These are phyloP conservation scores for Carallia brachiata DNA, from an alignment of 345 rosid genomes.

Conservation along the genomic window DNA sequence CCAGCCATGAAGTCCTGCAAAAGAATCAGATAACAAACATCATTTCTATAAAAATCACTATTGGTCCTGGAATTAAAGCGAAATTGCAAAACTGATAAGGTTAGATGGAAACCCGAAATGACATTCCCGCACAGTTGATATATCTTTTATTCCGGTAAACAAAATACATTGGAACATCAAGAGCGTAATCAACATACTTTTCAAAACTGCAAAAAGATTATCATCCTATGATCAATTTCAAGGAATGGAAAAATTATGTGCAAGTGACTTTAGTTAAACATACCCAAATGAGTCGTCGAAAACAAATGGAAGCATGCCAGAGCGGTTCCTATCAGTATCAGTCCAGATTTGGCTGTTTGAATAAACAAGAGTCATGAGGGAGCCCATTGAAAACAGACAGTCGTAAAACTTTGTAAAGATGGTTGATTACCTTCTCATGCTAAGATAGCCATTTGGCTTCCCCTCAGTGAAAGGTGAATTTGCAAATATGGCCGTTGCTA, in stretches of 20 bases:
- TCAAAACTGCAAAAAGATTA: conserved; percentile 67
- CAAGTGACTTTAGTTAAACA: conserved; percentile 21
- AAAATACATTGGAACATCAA: conserved; percentile 99
- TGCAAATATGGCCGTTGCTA: conserved; percentile 96
- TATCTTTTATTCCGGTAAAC: conserved; percentile 81
- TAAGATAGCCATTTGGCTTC: conserved; percentile 95
- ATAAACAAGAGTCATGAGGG: conserved; percentile 23
- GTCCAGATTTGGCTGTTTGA: conserved; percentile 89
- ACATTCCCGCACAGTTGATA: conserved; percentile 89
- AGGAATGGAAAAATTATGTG: background rate
- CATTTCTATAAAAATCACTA: background rate
- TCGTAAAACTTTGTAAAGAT: background rate
- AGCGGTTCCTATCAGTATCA: conserved; percentile 86
- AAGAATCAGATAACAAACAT: conserved; percentile 6
- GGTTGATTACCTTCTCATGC: conserved; percentile 82
- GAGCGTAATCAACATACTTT: conserved; percentile 97
- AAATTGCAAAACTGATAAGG: conserved; percentile 5
- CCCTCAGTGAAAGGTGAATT: conserved; percentile 99
- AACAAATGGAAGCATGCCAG: conserved; percentile 98
- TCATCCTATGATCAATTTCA: background rate
- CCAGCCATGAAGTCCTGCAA: conserved; percentile 94
- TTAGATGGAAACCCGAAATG: conserved; percentile 83
- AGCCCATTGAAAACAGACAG: background rate
- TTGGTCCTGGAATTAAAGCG: background rate
- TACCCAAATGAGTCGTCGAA: conserved; percentile 91